Evolutionary conservation across 2,329 filamentous ascomycete species (phyloP), one percentile per base, ranked within the genome.

Genomic region (Aspergillus phoenicis): DNA sequence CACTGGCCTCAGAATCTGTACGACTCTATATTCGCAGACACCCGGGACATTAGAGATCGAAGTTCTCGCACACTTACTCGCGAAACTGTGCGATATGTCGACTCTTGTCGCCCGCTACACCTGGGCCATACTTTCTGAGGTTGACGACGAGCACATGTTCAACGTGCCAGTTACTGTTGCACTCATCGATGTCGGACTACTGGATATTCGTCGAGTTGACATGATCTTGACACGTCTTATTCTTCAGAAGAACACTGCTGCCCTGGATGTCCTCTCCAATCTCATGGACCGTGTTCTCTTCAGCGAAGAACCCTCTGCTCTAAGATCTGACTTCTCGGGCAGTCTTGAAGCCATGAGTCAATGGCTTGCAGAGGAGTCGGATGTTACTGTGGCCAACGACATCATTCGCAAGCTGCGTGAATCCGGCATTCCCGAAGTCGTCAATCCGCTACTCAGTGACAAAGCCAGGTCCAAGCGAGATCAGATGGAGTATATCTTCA

Each of bases 401-500:
- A 83, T 98, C 62, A 90, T 93, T 73, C 80, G 82, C 62, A 89
- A 86, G 66, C 75, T 90, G 54, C 84, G 75, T 38, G 81, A 86
- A 65, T 81, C 81, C 56, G 81, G 83, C 13, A 79, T 85, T 43
- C 80, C 80, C 5, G 74, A 91, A 80, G 78, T 84, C 79, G 73
- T 80, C 54, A 81, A 83, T 65, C 75, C 83, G 58, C 76, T 83
- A 56, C 78, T 82, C 30, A 86, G 84, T 22, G 85, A 89, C 59
- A 83, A 86, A 53, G 77, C 81, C 15, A 75, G 80, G 41, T 82
- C 85, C 33, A 88, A 88, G 67, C 87, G 88, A 64, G 91, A 96
- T 63, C 92, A 97, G 74, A 87, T 96, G 78, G 92, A 96, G 68
- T 98, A 99, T 73, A 85, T 97, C 20, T 97, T 99, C 71, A 93